phyloP scores from a whole-genome alignment of 345 rosid species.

The Physaria fendleri region DNA sequence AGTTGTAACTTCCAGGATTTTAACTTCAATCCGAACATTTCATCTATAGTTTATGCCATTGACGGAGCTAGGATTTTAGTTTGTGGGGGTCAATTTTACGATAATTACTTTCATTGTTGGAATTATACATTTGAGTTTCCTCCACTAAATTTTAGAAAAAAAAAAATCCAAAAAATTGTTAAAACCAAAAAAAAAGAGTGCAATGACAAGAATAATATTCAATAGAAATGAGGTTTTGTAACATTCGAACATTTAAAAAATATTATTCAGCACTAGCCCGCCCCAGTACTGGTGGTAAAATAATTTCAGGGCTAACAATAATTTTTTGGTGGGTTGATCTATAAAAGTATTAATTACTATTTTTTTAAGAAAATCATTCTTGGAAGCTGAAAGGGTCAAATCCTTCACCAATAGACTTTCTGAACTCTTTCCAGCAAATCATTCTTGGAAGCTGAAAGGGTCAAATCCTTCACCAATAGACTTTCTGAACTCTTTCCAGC shows the following conservation, averaged over 20 bases:
- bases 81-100: no score
- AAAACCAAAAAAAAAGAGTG: background rate
- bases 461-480: slow-evolving; percentile 35
- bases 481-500: slow-evolving; percentile 36
- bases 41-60: no score
- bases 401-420: slow-evolving; percentile 35
- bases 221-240: background rate
- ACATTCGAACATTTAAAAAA: background rate
- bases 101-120: no score
- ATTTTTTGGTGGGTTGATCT: background rate
- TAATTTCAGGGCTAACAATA: background rate
- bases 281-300: background rate
- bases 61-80: no score
- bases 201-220: background rate
- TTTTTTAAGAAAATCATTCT: background rate
- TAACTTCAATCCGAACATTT: no score
- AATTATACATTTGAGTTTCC: no score
- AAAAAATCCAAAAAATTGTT: no score
- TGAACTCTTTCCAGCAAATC: background rate
- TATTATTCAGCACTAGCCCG: background rate
- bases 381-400: slow-evolving; percentile 28
- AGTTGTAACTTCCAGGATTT: no score
- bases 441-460: slow-evolving; percentile 25
- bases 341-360: background rate
- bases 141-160: no score